Conservation (phyloP, 768 basidiomycete species). For the Mycena chlorophos region DNA sequence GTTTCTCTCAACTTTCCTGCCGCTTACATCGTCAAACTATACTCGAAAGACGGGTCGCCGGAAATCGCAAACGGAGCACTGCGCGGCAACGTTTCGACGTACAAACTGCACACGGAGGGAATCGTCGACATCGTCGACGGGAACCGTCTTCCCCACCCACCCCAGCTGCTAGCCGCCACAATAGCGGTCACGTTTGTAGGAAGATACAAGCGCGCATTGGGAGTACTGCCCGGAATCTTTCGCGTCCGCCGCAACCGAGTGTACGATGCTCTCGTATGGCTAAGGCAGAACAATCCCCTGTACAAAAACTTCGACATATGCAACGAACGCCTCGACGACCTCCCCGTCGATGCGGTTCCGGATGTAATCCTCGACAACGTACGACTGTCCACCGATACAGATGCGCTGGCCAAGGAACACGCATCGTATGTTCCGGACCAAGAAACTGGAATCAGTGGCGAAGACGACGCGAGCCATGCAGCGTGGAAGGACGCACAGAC, state of each 20-base stretch:
- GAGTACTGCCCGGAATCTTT: neutral
- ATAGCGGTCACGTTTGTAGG: neutral
- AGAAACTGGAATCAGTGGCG: neutral
- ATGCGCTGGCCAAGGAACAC: neutral
- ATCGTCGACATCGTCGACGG: neutral
- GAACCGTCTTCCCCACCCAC: neutral
- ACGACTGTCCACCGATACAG: neutral
- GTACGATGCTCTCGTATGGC: neutral
- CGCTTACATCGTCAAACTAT: neutral
- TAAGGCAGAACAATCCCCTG: neutral
- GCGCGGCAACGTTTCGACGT: neutral
- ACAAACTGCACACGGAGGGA: neutral
- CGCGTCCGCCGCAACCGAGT: neutral
- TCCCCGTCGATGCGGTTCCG: neutral
- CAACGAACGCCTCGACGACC: neutral
- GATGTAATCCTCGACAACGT: neutral
- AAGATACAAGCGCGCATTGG: neutral
- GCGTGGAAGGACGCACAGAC: neutral
- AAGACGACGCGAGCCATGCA: neutral
- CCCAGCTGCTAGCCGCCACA: neutral
- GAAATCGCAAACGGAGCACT: neutral
- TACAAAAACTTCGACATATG: neutral
- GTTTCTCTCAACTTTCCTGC: neutral
- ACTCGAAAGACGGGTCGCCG: neutral
- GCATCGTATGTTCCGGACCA: neutral